Evolutionary conservation across 2,329 filamentous ascomycete species (phyloP), one percentile per base, ranked within the genome.

Genomic region (Coleophoma eucalyptorum): DNA sequence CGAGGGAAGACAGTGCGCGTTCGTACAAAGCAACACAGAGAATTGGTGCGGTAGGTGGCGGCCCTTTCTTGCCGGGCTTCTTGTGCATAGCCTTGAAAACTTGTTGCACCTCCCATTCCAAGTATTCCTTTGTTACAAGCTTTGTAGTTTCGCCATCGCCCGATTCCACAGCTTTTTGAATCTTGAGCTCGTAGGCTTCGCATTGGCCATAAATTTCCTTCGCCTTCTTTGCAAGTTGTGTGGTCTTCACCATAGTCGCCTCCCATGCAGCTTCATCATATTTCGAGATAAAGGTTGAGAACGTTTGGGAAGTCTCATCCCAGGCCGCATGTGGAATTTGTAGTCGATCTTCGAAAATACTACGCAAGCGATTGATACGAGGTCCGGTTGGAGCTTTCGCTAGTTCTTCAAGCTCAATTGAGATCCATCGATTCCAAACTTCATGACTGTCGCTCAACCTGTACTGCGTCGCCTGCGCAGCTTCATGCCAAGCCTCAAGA

Each of bases 61-160:
- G 69, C 46, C 74, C 73, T 40, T 72, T 73, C 46, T 76, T 65
- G 69, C 15, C 16, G 15, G 35, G 35, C 12, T 56, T 58, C 60
- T 77, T 83, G 55, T 79, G 79, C 58, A 78, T 78, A 56, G 75
- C 76, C 12, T 26, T 31, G 26, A 44, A 16, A 5, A 26, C 35
- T 62, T 84, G 81, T 16, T 69, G 74, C 61, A 86, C 79, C 72
- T 99, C 94, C 88, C 90, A 97, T 49, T 89, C 84, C 16, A 97
- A 74, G 62, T 99, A 99, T 50, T 87, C 81, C 4, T 67, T 69
- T 70, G 85, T 74, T 41, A 70, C 66, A 18, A 67, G 58, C 59
- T 75, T 75, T 51, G 87, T 75, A 4, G 74, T 74, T 11, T 80
- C 77, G 26, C 71, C 66, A 58, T 89, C 80, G 50, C 74, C 77